Percentiles rank a stretch among this genome's conserved stretches.
These are phyloP conservation scores for Fraxinus albicans DNA, from an alignment of 305 asterid genomes.

Conservation along the genomic window DNA sequence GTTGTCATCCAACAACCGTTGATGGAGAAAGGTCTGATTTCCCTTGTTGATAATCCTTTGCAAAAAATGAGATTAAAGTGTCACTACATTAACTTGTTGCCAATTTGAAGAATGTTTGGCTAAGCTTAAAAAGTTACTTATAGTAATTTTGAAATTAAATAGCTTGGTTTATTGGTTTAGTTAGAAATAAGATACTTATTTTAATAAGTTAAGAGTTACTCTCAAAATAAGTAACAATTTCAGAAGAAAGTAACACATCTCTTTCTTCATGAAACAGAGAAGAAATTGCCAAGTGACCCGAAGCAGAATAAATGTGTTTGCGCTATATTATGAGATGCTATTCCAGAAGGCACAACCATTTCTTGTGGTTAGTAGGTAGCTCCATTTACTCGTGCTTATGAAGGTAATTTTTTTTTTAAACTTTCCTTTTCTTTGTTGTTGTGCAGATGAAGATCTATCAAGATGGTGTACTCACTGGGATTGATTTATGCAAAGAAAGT, in stretches of 20 bases:
- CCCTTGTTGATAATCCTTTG: neutral
- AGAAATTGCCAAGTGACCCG: neutral
- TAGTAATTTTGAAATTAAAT: too few relatives aligned
- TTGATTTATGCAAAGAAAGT: neutral
- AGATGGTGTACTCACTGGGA: neutral
- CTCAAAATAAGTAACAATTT: neutral
- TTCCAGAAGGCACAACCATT: neutral
- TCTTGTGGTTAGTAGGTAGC: neutral
- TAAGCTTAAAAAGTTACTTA: neutral
- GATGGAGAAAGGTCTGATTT: constrained; percentile 41
- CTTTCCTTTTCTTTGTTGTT: neutral
- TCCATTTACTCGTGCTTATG: neutral
- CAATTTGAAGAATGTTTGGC: neutral
- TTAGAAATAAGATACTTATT: too few relatives aligned
- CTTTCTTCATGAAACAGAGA: constrained; percentile 32
- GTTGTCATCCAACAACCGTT: constrained; percentile 70
- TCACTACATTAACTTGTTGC: neutral
- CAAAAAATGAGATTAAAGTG: neutral
- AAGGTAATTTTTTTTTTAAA: neutral
- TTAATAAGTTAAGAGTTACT: neutral
- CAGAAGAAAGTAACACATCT: neutral
- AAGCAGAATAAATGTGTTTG: neutral
- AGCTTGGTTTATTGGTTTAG: too few relatives aligned
- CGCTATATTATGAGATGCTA: neutral
- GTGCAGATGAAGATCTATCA: neutral